Conservation (phyloP, 179 eudicot genomes). For the Kewa caespitosa region DNA sequence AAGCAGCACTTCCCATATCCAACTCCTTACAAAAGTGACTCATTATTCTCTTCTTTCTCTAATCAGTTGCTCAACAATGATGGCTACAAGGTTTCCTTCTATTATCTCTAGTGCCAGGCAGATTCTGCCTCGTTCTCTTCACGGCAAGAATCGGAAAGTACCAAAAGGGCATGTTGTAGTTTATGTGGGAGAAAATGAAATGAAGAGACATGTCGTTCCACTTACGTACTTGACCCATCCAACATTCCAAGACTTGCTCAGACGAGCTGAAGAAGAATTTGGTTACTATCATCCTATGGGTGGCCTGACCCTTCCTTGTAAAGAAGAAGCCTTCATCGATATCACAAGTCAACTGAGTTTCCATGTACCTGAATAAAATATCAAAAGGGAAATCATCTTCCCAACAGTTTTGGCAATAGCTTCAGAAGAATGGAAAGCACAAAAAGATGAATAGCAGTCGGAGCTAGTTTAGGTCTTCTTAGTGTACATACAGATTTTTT, state of each 20-base stretch:
- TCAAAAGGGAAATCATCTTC: too few species aligned
- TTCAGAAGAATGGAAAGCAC: too few species aligned
- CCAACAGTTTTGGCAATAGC: too few species aligned
- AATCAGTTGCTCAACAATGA: too few species aligned
- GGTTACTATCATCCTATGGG: slow-evolving; percentile 35
- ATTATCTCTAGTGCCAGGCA: slow-evolving; percentile 20
- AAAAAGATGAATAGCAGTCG: too few species aligned
- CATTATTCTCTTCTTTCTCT: too few species aligned
- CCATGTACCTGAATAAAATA: too few species aligned
- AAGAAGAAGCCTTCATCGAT: slow-evolving; percentile 27
- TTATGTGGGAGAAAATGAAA: slow-evolving; percentile 31
- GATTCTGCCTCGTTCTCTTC: slow-evolving; percentile 16
- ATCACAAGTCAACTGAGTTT: too few species aligned
- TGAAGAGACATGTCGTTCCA: slow-evolving; percentile 29
- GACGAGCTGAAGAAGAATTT: slow-evolving; percentile 31
- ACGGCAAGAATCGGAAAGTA: slow-evolving; percentile 16
- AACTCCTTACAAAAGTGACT: too few species aligned
- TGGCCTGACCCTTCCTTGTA: slow-evolving; percentile 34
- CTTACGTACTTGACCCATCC: slow-evolving; percentile 32
- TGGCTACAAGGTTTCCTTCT: slow-evolving; percentile 11
- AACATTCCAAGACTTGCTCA: slow-evolving; percentile 22
- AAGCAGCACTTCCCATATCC: too few species aligned
- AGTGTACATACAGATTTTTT: too few species aligned
- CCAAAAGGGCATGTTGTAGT: slow-evolving; percentile 28
- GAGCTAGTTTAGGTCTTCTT: too few species aligned